Conservation (phyloP, 257 asterid genomes). For the Solanum phureja region DNA sequence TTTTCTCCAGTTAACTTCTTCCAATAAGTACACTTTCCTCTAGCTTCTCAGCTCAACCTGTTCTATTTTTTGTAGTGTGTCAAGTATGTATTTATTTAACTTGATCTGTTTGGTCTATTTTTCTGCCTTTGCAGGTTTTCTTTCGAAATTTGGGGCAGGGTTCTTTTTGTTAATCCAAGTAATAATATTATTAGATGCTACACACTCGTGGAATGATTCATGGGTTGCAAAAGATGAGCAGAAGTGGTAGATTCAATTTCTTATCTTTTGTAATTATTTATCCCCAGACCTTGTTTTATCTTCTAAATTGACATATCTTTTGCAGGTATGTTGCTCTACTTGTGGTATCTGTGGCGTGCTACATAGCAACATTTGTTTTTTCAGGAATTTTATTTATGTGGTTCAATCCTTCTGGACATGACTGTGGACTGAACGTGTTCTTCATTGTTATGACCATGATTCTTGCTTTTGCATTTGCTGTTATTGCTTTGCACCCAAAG, state of each 20-base stretch:
- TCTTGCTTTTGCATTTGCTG: constrained; percentile 65
- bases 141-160: constrained; percentile 97
- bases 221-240: constrained; percentile 97
- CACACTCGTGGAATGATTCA: constrained; percentile 94
- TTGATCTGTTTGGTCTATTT: not conserved
- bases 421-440: constrained; percentile 86
- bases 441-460: constrained; percentile 87
- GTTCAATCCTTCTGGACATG: constrained; percentile 95
- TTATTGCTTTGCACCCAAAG: constrained; percentile 79
- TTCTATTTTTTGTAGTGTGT: not conserved
- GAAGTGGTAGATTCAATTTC: constrained; percentile 55
- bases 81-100: not conserved
- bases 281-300: not conserved
- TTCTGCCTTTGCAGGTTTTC: constrained; percentile 42
- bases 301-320: constrained; percentile 2
- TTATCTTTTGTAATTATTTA: not conserved
- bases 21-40: not conserved
- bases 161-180: constrained; percentile 85
- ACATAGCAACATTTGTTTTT: constrained; percentile 55
- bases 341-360: constrained; percentile 66
- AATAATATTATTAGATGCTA: constrained; percentile 68
- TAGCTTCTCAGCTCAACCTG: not conserved
- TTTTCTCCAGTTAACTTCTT: not conserved
- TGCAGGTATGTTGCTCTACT: constrained; percentile 83
- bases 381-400: constrained; percentile 85